Evolutionary conservation across 129 eudicot species (phyloP).

Genomic region (Deinandra increscens): DNA sequence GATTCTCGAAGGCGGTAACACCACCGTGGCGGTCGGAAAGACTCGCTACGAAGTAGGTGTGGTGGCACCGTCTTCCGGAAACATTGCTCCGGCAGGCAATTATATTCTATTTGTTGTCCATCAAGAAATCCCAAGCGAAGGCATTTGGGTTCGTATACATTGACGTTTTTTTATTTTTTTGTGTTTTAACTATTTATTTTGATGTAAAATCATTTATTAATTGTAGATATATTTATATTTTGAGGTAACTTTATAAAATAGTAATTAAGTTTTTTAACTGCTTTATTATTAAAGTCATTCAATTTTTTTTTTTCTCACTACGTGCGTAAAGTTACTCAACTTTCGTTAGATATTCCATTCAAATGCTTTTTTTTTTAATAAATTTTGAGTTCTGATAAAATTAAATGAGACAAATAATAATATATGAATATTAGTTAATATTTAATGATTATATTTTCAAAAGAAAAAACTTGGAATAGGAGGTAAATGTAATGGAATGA

Average conservation of each 20-base stretch:
- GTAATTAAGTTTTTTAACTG: too few relatives aligned
- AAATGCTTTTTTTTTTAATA: too few relatives aligned
- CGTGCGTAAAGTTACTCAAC: too few relatives aligned
- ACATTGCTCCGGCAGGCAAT: conserved; percentile 66
- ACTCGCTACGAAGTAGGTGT: conserved; percentile 44
- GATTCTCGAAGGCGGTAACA: conserved; percentile 40
- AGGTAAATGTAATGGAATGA: too few relatives aligned
- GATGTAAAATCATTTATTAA: conserved; percentile 17
- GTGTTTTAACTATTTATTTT: not conserved
- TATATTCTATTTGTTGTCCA: conserved; percentile 69
- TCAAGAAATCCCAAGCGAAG: conserved; percentile 66
- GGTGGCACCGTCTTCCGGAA: conserved; percentile 43
- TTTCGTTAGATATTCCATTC: too few relatives aligned
- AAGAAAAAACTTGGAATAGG: too few relatives aligned
- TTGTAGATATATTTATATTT: conserved; percentile 16
- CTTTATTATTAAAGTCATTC: not conserved
- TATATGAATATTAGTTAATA: too few relatives aligned
- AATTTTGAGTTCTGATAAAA: too few relatives aligned
- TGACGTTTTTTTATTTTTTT: not conserved
- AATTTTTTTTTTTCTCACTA: too few relatives aligned
- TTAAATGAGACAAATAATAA: too few relatives aligned
- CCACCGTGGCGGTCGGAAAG: conserved; percentile 27
- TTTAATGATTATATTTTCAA: too few relatives aligned
- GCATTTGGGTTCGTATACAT: conserved; percentile 60
- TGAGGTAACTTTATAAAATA: not conserved